Conservation (phyloP, 129 eudicot species). For the Centrapalus pauciflorus region DNA sequence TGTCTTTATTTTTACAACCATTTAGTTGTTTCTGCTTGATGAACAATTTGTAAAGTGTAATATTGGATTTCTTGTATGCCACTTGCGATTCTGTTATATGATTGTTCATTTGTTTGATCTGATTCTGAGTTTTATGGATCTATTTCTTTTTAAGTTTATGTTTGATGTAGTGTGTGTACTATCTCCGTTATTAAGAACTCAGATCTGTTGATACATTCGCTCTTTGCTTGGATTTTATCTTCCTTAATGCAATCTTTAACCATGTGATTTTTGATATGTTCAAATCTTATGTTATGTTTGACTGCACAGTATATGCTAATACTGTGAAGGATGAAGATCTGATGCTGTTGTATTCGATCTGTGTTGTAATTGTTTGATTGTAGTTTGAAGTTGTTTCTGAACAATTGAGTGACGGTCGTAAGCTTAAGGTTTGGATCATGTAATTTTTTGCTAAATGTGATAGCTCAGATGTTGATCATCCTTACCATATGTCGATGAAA, state of each 20-base stretch:
- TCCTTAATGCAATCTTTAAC: not conserved
- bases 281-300: not conserved
- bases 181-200: not conserved
- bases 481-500: not conserved
- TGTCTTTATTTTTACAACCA: not conserved
- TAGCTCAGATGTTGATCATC: not conserved
- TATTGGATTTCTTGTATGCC: not conserved
- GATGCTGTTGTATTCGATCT: not conserved
- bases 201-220: conserved; percentile 10
- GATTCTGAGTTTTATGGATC: not conserved
- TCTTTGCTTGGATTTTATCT: not conserved
- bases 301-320: not conserved
- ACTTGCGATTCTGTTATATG: not conserved
- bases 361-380: not conserved
- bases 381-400: not conserved
- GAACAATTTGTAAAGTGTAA: not conserved
- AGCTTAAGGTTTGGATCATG: not conserved
- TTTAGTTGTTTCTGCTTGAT: not conserved
- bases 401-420: not conserved
- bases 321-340: not conserved
- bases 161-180: not conserved
- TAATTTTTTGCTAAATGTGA: not conserved
- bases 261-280: not conserved
- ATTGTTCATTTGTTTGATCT: no score
- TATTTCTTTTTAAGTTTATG: not conserved